Evolutionary conservation across 2,329 filamentous ascomycete genomes (phyloP).

Genomic region (Phoma herbarum): DNA sequence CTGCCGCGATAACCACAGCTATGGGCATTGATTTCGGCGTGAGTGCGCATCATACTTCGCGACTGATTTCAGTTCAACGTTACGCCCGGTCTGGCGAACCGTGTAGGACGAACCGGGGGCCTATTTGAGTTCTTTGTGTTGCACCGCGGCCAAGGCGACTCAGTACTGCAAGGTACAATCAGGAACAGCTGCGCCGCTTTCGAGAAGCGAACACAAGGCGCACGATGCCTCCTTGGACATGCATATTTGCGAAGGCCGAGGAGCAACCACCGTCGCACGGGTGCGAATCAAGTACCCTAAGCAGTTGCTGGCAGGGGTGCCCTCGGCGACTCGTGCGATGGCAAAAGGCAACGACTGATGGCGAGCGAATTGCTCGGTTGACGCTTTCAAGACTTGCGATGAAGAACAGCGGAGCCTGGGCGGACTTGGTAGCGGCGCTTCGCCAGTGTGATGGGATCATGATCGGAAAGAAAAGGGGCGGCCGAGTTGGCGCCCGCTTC

Average conservation of each 20-base stretch:
- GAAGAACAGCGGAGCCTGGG: conserved; percentile 29
- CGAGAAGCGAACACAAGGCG: conserved; percentile 42
- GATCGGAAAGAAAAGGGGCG: conserved; percentile 32
- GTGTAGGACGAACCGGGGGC: conserved; percentile 35
- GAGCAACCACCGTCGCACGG: conserved; percentile 36
- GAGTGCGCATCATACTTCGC: conserved; percentile 14
- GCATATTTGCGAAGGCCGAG: conserved; percentile 40
- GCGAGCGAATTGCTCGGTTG: conserved; percentile 24
- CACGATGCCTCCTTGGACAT: conserved; percentile 43
- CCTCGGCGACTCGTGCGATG: conserved; percentile 36
- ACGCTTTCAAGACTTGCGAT: conserved; percentile 19
- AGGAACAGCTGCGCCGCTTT: conserved; percentile 36
- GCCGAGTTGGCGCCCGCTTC: conserved; percentile 26
- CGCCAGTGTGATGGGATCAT: conserved; percentile 30
- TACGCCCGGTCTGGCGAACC: conserved; percentile 34
- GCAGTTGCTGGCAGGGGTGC: conserved; percentile 29
- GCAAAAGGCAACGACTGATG: conserved; percentile 20
- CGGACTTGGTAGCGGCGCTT: conserved; percentile 31
- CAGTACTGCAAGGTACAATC: conserved; percentile 49
- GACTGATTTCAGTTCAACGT: conserved; percentile 25
- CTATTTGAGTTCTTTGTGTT: conserved; percentile 40
- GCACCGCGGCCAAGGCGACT: conserved; percentile 37
- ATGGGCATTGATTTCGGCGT: conserved; percentile 1
- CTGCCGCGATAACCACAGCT: background rate
- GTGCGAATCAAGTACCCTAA: conserved; percentile 32